Evolutionary conservation across 176 grass and related monocot species (phyloP).

Genomic region (Bothriochloa decipiens): DNA sequence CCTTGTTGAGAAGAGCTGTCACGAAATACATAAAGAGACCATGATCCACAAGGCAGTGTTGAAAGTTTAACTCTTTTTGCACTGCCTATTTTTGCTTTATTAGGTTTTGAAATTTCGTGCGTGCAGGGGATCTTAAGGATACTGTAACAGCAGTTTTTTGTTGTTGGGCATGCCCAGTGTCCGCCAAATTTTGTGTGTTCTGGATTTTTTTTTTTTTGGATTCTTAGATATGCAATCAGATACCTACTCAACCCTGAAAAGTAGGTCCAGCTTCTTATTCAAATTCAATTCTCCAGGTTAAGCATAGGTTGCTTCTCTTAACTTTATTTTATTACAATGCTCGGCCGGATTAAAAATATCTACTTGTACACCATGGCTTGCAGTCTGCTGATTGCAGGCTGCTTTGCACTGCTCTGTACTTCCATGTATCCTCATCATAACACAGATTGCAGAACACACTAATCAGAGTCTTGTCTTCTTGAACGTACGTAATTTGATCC

Average conservation of each 20-base stretch:
- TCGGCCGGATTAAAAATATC: no score
- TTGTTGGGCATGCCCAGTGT: conserved; percentile 9
- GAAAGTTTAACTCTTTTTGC: conserved; percentile 55
- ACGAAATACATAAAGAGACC: conserved; percentile 97
- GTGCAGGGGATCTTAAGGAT: neutral
- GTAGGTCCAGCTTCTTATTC: neutral
- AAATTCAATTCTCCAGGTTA: neutral
- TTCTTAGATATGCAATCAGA: neutral
- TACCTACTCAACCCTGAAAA: neutral
- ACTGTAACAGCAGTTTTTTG: conserved; percentile 31
- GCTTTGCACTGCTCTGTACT: no score
- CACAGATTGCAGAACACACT: no score
- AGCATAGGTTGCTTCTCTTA: no score
- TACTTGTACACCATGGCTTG: no score
- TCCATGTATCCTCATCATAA: no score
- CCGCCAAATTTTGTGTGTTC: neutral
- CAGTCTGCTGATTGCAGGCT: no score
- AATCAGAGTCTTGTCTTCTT: no score
- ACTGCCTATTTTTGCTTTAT: neutral
- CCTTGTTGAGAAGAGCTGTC: conserved; percentile 94
- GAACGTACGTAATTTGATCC: no score
- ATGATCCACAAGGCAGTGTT: conserved; percentile 94
- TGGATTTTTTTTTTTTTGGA: conserved; percentile 13
- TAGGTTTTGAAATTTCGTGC: no score
- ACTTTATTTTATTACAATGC: no score